Evolutionary conservation across 1,284 basidiomycete species (phyloP).

Genomic region (Rhodotorula sp.): DNA sequence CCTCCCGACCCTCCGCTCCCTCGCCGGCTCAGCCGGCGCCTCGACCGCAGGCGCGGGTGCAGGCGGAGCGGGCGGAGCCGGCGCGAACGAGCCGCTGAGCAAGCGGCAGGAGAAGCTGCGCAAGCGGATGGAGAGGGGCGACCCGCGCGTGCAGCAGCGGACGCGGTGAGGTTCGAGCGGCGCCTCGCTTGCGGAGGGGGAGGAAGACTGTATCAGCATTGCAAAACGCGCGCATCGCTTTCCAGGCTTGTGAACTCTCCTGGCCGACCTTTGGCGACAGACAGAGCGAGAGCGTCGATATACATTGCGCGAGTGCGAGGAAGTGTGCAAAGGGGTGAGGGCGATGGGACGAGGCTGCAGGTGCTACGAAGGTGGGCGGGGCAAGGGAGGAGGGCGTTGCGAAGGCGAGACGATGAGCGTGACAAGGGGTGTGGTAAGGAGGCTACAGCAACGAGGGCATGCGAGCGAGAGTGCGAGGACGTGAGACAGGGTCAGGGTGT

Average conservation of each 20-base stretch:
- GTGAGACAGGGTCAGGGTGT: neutral
- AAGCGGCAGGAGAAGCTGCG: slow-evolving; percentile 39
- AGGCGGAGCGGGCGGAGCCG: neutral
- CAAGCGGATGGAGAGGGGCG: slow-evolving; percentile 38
- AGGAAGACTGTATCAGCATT: no score
- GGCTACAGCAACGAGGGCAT: neutral
- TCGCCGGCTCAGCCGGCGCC: slow-evolving; percentile 11
- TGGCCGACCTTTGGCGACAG: no score
- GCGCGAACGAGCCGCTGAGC: neutral
- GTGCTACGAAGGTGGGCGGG: neutral
- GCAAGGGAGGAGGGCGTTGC: neutral
- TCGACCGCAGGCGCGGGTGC: neutral
- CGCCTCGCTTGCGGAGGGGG: neutral
- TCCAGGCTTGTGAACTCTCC: no score
- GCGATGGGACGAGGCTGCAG: neutral
- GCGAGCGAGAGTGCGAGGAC: neutral
- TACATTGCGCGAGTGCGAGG: neutral
- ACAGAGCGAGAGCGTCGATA: neutral
- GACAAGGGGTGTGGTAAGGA: neutral
- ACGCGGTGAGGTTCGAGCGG: neutral
- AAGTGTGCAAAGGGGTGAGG: neutral
- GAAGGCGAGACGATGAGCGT: neutral
- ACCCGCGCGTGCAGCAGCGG: slow-evolving; percentile 18
- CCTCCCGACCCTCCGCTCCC: slow-evolving; percentile 26
- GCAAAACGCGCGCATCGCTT: no score